phyloP scores from a whole-genome alignment of 2,329 filamentous ascomycete species.

The Monosporascus sp. region DNA sequence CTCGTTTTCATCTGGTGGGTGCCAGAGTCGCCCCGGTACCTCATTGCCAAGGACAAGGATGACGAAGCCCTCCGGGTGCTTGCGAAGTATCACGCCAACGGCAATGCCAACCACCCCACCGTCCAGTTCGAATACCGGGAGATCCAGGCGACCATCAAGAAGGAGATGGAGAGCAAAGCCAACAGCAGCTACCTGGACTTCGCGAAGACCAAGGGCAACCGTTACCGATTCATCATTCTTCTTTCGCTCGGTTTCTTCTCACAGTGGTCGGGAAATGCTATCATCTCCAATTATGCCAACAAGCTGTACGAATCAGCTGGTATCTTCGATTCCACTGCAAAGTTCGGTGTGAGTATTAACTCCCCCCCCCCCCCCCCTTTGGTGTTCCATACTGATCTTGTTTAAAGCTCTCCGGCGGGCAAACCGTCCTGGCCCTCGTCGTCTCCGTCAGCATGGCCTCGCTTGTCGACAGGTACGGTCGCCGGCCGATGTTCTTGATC shows the following conservation, averaged over 20 bases:
- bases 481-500: constrained; percentile 50
- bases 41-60: constrained; percentile 45
- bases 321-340: constrained; percentile 38
- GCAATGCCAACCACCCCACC: constrained; percentile 43
- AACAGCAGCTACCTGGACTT: constrained; percentile 49
- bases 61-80: constrained; percentile 52
- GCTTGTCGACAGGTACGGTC: constrained; percentile 49
- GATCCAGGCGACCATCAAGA: constrained; percentile 52
- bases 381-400: constrained; percentile 20
- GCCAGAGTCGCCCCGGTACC: constrained; percentile 34
- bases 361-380: not conserved
- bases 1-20: constrained; percentile 43
- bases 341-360: constrained; percentile 35
- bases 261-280: constrained; percentile 55
- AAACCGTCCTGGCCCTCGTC: constrained; percentile 47
- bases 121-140: constrained; percentile 56
- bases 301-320: constrained; percentile 50
- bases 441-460: constrained; percentile 47
- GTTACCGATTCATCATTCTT: constrained; percentile 47
- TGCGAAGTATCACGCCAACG: constrained; percentile 51
- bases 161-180: constrained; percentile 43
- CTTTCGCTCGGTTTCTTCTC: constrained; percentile 54
- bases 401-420: constrained; percentile 39
- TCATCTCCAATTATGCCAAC: constrained; percentile 54
- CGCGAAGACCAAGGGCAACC: constrained; percentile 51